Conservation (phyloP, 306 rosid genomes). For the Trifolium fragiferum region DNA sequence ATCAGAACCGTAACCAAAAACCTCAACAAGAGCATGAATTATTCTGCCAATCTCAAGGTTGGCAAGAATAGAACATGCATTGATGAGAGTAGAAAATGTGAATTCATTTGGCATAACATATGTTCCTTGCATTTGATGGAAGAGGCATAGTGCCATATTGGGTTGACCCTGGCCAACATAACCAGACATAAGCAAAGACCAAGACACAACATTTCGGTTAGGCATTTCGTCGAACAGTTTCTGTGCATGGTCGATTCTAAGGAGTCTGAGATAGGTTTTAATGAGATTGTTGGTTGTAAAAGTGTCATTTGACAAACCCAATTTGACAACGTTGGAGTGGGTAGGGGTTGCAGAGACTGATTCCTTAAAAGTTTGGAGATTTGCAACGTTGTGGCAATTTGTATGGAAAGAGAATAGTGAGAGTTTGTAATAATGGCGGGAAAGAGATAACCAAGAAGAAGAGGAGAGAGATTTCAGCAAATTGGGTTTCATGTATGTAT, state of each 20-base stretch:
- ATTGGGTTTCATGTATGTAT: conserved; percentile 43
- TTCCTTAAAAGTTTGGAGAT: conserved; percentile 54
- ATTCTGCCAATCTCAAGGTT: conserved; percentile 52
- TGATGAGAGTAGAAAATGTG: conserved; percentile 67
- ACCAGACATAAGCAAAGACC: conserved; percentile 83
- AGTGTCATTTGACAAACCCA: conserved; percentile 56
- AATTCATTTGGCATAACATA: conserved; percentile 69
- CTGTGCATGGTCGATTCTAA: conserved; percentile 53
- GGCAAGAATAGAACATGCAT: conserved; percentile 72
- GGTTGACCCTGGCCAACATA: conserved; percentile 53
- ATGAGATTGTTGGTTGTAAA: conserved; percentile 64
- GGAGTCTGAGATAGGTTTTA: conserved; percentile 59
- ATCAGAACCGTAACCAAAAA: conserved; percentile 56
- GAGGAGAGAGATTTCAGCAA: conserved; percentile 24
- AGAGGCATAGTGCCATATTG: conserved; percentile 50
- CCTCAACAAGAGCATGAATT: conserved; percentile 60
- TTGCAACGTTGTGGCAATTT: conserved; percentile 46
- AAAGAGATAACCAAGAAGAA: conserved; percentile 41
- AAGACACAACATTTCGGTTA: conserved; percentile 70
- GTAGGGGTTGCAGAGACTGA: conserved; percentile 49
- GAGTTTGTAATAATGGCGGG: conserved; percentile 50
- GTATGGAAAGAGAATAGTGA: conserved; percentile 48
- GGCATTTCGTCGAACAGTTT: conserved; percentile 70
- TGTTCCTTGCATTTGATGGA: conserved; percentile 53
- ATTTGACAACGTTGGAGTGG: conserved; percentile 58